phyloP scores from a whole-genome alignment of 805 yeast species.

The Candida parachauliodes region DNA sequence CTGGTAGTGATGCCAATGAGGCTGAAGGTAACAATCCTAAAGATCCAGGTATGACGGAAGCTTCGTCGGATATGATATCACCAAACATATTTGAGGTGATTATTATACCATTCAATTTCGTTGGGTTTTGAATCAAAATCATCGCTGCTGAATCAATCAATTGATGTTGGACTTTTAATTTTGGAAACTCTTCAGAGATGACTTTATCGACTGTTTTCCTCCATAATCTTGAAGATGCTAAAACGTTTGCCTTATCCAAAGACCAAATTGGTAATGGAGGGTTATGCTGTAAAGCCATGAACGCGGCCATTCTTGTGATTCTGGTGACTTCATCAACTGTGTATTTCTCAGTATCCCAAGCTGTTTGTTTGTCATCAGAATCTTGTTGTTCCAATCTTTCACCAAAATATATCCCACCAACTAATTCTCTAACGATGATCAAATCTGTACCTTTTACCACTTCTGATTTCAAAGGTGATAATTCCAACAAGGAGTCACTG shows the following conservation, averaged over 20 bases:
- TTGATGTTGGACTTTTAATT: constrained; percentile 83
- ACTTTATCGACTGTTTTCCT: constrained; percentile 87
- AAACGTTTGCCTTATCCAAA: constrained; percentile 93
- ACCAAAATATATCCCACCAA: constrained; percentile 98
- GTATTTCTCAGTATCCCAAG: constrained; percentile 92
- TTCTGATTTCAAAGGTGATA: constrained; percentile 85
- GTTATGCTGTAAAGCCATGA: constrained; percentile 84
- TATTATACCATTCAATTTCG: constrained; percentile 85
- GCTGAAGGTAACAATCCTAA: constrained; percentile 95
- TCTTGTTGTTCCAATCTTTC: constrained; percentile 91
- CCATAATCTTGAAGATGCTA: constrained; percentile 96
- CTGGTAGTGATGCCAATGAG: constrained; percentile 95
- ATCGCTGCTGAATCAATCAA: constrained; percentile 98
- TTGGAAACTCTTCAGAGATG: constrained; percentile 86
- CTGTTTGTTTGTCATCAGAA: constrained; percentile 56
- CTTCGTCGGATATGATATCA: constrained; percentile 96
- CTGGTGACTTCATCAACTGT: constrained; percentile 90
- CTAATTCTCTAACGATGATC: constrained; percentile 91
- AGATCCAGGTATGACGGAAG: constrained; percentile 97
- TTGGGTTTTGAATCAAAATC: constrained; percentile 91
- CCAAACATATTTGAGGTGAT: constrained; percentile 97
- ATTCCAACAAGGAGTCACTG: constrained; percentile 73
- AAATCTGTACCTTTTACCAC: constrained; percentile 89
- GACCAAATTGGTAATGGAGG: constrained; percentile 98
- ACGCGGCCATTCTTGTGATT: constrained; percentile 97